Evolutionary conservation across 495 filamentous ascomycete species (phyloP), one percentile per base, ranked within the genome.

Genomic region (Lasiosphaeria miniovina): DNA sequence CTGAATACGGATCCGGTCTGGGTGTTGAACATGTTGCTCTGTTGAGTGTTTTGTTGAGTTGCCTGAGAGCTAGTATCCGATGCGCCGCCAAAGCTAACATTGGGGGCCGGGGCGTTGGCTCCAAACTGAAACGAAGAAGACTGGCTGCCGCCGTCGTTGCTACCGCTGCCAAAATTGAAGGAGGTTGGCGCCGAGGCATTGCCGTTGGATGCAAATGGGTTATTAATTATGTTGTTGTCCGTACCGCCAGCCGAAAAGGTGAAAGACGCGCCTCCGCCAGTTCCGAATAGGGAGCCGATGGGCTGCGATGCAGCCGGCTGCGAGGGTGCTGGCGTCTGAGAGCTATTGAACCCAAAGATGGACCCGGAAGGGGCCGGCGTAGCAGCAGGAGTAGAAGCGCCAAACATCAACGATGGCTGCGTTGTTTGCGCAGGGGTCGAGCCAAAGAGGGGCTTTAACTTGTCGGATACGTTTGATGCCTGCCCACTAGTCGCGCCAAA

Each of bases 141-240:
- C 17, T 62, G 63, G 1, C 61, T 38, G 36, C 43, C 41, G 36
- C 52, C 36, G n/a, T 59, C 50, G 38, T 53, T 59, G 50, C 49
- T 59, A 57, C 59, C 53, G n/a, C 67, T 64, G 38, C 74, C 71
- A 56, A 79, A 80, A 53, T 58, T 72, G 60, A 77, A 74, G 14
- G 74, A 74, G 3, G 70, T 61, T 0, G 73, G 71, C 1, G 67
- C 64, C 36, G 76, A 68, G 35, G 65, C 57, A 4, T 70, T 52
- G 35, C 67, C 66, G 34, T 61, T 65, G 1, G 74, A 54, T 24
- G 24, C 24, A 54, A 79, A 79, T 7, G 76, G 76, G 55, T 80
- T 80, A 49, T 75, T 74, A 46, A 78, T 62, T 1, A 71, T 57
- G 9, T 63, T 54, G 4, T 58, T 64, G 41, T 65, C 63, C 1